Base-by-base conservation (phyloP, 2,329 filamentous ascomycete genomes). In the Claviceps digitariae region DNA sequence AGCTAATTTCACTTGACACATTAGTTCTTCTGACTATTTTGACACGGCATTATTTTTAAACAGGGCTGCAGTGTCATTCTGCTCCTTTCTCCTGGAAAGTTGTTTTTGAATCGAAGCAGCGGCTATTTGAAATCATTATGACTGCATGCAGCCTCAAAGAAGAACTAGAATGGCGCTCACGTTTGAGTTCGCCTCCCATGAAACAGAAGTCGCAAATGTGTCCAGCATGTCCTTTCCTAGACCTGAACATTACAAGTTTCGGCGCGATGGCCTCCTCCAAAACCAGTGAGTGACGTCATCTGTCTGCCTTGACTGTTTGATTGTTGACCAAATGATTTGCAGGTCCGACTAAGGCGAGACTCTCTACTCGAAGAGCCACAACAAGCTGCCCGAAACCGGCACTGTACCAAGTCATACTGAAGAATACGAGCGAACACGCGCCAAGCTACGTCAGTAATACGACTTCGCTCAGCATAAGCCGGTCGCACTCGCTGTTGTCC, bases 11-110 rank as follows among this genome's bases (percentile, higher is more conserved):
- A 43, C 12, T 34, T 23, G 15, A 20, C 8, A 27, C 13, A 52
- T 25, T n/a, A 6, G 6, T 38, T 12, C 9, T 27, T 8, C 41
- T 31, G 9, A 36, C 48, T 6, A 12, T 40, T 17, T 36, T 54
- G 13, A 54, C 13, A 40, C 15, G 9, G 3, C 0, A 15, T 15
- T n/a, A n/a, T n/a, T n/a, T 12, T 13, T 4, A 3, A 23, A 41
- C 25, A 95, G 90, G 89, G 0, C 66, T 97, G 8, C 89, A 91
- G 73, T 96, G 90, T 62, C 84, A 93, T 57, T 87, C 86, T 3
- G 87, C 87, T 1, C 83, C 87, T 0, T 87, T 87, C 66, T 93
- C 90, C 1, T 97, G 90, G 91, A 98, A 97, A 65, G 63, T 96
- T 12, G 76, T 88, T 2, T 96, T 97, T 62, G 84, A 93, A 64